A percentile compares a stretch with the other conserved stretches of the same genome.
These are phyloP conservation scores for Graphiopsis chlorocephala DNA, from an alignment of 2,329 filamentous ascomycete genomes.

Conservation along the genomic window DNA sequence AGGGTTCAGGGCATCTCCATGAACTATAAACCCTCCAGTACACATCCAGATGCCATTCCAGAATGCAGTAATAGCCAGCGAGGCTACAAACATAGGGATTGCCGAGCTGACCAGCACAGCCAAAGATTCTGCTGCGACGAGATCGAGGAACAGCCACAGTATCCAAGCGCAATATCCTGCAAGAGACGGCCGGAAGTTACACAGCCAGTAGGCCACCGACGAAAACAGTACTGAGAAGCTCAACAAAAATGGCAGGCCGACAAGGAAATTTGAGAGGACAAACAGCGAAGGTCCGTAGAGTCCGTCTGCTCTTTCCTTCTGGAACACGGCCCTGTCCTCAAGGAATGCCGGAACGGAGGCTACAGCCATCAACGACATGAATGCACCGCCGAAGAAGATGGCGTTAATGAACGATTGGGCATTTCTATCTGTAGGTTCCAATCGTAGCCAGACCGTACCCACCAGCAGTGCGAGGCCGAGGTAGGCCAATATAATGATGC, in stretches of 20 bases:
- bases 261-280: conserved; percentile 74
- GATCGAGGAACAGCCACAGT: conserved; percentile 81
- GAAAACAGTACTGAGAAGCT: conserved; percentile 74
- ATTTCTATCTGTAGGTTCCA: conserved; percentile 64
- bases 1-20: conserved; percentile 67
- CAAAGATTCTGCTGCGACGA: conserved; percentile 76
- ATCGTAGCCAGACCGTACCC: conserved; percentile 80
- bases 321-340: conserved; percentile 70
- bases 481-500: conserved; percentile 76
- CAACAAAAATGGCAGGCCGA: conserved; percentile 78
- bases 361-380: conserved; percentile 58
- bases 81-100: conserved; percentile 75
- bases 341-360: conserved; percentile 83
- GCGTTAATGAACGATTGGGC: conserved; percentile 82
- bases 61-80: conserved; percentile 76
- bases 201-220: conserved; percentile 73
- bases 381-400: conserved; percentile 57
- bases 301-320: conserved; percentile 78
- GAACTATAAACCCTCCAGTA: conserved; percentile 78
- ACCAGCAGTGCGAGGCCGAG: conserved; percentile 76
- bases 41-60: conserved; percentile 89
- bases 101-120: conserved; percentile 73
- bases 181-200: conserved; percentile 66
- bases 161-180: conserved; percentile 72
- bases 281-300: conserved; percentile 73